Percentiles rank a stretch among this genome's conserved stretches.
Conservation (phyloP, 2,329 filamentous ascomycete species). For the Eutypella sp. region DNA sequence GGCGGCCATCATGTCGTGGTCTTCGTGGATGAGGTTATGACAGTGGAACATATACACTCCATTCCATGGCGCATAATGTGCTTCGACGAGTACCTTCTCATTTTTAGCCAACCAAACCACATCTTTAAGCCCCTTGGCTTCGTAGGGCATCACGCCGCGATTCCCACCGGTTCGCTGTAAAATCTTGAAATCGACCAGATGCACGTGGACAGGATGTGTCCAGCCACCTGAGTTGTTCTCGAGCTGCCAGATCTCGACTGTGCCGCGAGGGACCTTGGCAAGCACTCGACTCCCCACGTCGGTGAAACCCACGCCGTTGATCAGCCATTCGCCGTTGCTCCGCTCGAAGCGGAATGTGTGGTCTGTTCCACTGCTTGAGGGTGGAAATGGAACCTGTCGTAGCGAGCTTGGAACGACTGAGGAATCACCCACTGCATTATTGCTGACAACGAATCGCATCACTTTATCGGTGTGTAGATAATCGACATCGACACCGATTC, state of each 20-base stretch:
- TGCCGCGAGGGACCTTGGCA: constrained; percentile 40
- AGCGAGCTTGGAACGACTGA: constrained; percentile 30
- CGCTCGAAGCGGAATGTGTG: constrained; percentile 42
- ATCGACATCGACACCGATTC: constrained; percentile 40
- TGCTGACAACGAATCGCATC: constrained; percentile 47
- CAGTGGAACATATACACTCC: constrained; percentile 49
- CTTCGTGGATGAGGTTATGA: constrained; percentile 42
- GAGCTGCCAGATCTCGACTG: constrained; percentile 45
- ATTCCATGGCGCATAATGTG: constrained; percentile 47
- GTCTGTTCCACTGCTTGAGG: constrained; percentile 30
- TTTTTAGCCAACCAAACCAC: constrained; percentile 49
- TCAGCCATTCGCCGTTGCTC: constrained; percentile 40
- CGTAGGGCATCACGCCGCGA: constrained; percentile 44
- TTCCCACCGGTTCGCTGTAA: constrained; percentile 40
- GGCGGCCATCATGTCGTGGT: constrained; percentile 42
- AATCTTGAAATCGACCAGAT: constrained; percentile 54
- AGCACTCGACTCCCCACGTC: constrained; percentile 44
- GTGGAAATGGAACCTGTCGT: constrained; percentile 34
- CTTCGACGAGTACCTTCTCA: constrained; percentile 46
- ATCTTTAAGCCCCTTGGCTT: constrained; percentile 51
- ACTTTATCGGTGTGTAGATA: constrained; percentile 47
- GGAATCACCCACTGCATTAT: constrained; percentile 29
- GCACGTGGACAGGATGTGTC: constrained; percentile 52
- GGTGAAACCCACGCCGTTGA: constrained; percentile 44
- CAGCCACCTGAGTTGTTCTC: constrained; percentile 45